Evolutionary conservation across 768 basidiomycete species (phyloP).

Genomic region (Naganishia friedmannii): DNA sequence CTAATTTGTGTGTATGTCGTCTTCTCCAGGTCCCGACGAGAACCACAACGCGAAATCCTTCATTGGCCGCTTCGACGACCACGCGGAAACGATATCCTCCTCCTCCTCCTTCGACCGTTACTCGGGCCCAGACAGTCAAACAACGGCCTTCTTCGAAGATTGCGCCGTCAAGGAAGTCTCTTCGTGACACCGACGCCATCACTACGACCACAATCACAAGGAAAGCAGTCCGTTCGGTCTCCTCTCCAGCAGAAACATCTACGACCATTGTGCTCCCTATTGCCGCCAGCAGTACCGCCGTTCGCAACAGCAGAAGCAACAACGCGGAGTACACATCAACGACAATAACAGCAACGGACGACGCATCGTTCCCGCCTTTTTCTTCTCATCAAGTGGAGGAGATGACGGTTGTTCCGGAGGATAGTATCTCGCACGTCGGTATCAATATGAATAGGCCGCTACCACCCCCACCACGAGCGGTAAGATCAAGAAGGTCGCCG

Average conservation of each 20-base stretch:
- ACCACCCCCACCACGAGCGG: background rate
- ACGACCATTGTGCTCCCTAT: background rate
- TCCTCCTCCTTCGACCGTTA: background rate
- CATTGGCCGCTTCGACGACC: background rate
- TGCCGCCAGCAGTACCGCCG: too few species aligned
- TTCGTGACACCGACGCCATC: too few species aligned
- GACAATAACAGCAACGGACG: background rate
- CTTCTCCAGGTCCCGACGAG: background rate
- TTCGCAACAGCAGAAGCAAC: too few species aligned
- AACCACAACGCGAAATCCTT: background rate
- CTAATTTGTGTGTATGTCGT: background rate
- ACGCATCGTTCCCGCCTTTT: constrained; percentile 3
- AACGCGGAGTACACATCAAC: too few species aligned
- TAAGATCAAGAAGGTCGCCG: background rate
- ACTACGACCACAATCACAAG: too few species aligned
- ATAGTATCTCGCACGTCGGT: constrained; percentile 13
- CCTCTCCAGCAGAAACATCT: background rate
- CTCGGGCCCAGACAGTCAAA: background rate
- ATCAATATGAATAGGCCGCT: background rate
- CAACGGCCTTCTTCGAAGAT: background rate
- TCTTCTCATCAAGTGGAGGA: background rate
- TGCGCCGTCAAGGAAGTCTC: background rate
- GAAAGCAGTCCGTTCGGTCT: too few species aligned
- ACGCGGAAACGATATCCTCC: constrained; percentile 9
- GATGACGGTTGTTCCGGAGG: constrained; percentile 9